phyloP scores from a whole-genome alignment of 1,284 basidiomycete genomes.

The Austroboletus novae-zelandiae region DNA sequence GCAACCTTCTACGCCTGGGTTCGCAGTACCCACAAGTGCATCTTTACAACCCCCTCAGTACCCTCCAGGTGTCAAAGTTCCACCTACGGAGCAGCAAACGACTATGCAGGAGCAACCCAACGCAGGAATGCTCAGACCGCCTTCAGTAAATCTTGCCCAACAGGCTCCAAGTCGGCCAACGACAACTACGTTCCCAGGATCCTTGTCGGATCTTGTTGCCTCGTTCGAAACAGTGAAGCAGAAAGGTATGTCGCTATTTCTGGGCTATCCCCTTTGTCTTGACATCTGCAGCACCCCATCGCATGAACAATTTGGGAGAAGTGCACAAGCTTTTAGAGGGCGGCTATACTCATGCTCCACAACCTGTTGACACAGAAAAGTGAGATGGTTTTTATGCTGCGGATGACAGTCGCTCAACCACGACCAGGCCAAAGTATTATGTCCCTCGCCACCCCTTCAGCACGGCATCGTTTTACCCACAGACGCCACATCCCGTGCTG shows the following conservation, averaged over 20 bases:
- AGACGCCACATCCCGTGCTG: constrained; percentile 78
- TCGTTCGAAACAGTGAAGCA: constrained; percentile 97
- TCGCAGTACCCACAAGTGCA: constrained; percentile 28
- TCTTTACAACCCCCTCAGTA: constrained; percentile 48
- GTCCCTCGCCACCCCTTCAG: constrained; percentile 90
- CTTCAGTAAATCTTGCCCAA: constrained; percentile 42
- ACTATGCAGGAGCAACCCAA: constrained; percentile 25
- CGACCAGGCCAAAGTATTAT: constrained; percentile 88
- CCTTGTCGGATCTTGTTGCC: constrained; percentile 88
- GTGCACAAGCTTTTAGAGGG: constrained; percentile 92
- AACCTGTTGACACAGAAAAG: constrained; percentile 95
- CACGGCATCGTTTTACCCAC: constrained; percentile 95
- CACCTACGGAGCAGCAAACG: constrained; percentile 36
- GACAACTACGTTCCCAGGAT: constrained; percentile 66
- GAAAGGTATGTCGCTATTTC: constrained; percentile 61
- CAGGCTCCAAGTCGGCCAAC: constrained; percentile 34
- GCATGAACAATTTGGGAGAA: constrained; percentile 84
- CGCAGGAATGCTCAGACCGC: constrained; percentile 35
- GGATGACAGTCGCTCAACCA: constrained; percentile 10
- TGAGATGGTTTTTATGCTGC: constrained; percentile 37
- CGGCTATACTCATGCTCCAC: constrained; percentile 85
- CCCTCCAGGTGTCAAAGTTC: constrained; percentile 68
- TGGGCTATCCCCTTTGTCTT: not conserved
- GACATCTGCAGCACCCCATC: constrained; percentile 61
- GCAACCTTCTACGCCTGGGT: constrained; percentile 33